Base-by-base conservation (phyloP, 345 rosid genomes). In the Populus deltoides region DNA sequence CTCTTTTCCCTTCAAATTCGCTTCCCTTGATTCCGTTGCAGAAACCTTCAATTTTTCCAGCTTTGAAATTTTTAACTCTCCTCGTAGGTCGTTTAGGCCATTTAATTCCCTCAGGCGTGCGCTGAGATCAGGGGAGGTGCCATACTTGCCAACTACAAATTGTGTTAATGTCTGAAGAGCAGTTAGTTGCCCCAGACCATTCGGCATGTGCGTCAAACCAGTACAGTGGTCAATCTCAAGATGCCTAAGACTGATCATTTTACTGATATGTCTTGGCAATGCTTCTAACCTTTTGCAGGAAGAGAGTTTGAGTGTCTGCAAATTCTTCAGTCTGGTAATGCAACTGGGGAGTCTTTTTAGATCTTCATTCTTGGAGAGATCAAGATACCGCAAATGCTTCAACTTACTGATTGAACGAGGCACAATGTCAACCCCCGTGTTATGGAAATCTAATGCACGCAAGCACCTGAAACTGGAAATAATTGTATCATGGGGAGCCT, bases 321-420 rank as follows among this genome's bases (percentile, higher is more conserved):
- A 63, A 59, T 79, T 83, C 0, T 74, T 78, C 25, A 86, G 49
- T 2, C 55, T 41, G 3, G 70, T 68, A 5, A 81, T 62, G 0
- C 82, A 69, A 22, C 12, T 41, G 1, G 86, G 86, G 27, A 86
- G 77, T 7, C 7, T 55, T 55, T 71, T 15, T 1, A 78, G 10
- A 29, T 2, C 3, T 0, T 0, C 0, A 17, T 59, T 75, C 0
- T 1, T 0, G 0, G 73, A 72, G 6, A 79, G 53, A 41, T 79
- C 55, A 8, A 86, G 85, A 76, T 68, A 74, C 15, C 78, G 72
- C 3, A 83, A 33, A 36, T 79, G 73, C 74, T 70, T 83, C 77
- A 83, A 27, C 66, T 72, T 77, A n/a, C 67, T 16, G 3, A 81
- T 61, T 17, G 27, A 35, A 41, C 27, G 15, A 6, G 86, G 83